phyloP scores from a whole-genome alignment of 2,329 filamentous ascomycete species.

The Aspergillus pseudoviridinutans region DNA sequence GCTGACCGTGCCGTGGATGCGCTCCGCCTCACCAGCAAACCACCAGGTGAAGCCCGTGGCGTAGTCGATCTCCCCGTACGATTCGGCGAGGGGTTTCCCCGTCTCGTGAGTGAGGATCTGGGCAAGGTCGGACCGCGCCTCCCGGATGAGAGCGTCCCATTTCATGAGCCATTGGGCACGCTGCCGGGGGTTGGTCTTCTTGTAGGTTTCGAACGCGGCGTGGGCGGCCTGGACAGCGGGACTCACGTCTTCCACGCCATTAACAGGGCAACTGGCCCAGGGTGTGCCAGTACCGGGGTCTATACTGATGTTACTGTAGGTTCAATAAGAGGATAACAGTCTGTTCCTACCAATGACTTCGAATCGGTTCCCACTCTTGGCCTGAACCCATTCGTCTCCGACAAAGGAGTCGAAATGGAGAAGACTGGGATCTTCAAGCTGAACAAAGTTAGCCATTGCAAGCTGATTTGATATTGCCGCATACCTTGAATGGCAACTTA shows the following conservation, averaged over 20 bases:
- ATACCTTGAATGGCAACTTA: slow-evolving; percentile 37
- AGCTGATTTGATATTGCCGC: neutral
- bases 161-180: slow-evolving; percentile 61
- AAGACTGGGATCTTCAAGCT: slow-evolving; percentile 48
- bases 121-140: slow-evolving; percentile 59
- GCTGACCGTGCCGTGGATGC: slow-evolving; percentile 60
- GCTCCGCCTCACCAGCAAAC: slow-evolving; percentile 59
- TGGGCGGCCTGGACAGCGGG: slow-evolving; percentile 57
- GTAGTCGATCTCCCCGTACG: slow-evolving; percentile 55
- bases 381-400: slow-evolving; percentile 45
- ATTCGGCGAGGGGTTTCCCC: slow-evolving; percentile 55
- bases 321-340: neutral
- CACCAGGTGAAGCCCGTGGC: slow-evolving; percentile 53
- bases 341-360: slow-evolving; percentile 43
- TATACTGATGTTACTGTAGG: slow-evolving; percentile 9
- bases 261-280: slow-evolving; percentile 52
- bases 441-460: slow-evolving; percentile 16
- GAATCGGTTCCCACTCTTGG: slow-evolving; percentile 48
- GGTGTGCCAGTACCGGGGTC: slow-evolving; percentile 51
- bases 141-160: slow-evolving; percentile 62
- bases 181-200: slow-evolving; percentile 56
- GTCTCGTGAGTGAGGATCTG: slow-evolving; percentile 61
- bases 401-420: slow-evolving; percentile 50
- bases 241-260: slow-evolving; percentile 57
- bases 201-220: slow-evolving; percentile 58